Percentiles rank a stretch among this genome's conserved stretches.
These are phyloP conservation scores for Plicaturopsis crispa DNA, from an alignment of 768 basidiomycete species.

Conservation along the genomic window DNA sequence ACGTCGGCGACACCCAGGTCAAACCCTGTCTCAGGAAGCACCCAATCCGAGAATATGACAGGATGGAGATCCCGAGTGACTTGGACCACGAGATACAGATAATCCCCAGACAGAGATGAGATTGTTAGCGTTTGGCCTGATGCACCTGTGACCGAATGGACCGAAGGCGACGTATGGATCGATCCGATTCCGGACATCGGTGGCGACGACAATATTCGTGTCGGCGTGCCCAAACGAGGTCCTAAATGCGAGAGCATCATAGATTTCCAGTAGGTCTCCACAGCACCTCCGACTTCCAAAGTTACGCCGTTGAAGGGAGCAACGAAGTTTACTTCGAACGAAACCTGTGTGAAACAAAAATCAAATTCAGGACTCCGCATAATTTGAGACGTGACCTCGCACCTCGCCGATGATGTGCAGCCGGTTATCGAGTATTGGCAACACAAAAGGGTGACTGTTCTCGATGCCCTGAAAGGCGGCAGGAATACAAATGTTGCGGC, in stretches of 20 bases:
- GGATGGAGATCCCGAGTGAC: constrained; percentile 91
- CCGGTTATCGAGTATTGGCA: constrained; percentile 88
- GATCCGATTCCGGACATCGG: constrained; percentile 42
- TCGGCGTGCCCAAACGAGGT: constrained; percentile 24
- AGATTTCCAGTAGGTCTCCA: constrained; percentile 99
- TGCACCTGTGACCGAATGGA: constrained; percentile 39
- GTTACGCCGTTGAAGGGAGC: constrained; percentile 89
- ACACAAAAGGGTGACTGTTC: constrained; percentile 40
- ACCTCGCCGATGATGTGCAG: constrained; percentile 94
- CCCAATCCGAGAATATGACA: constrained; percentile 73
- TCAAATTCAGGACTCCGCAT: too few species aligned
- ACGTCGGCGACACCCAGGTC: constrained; percentile 82
- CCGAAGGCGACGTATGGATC: constrained; percentile 66
- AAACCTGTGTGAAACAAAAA: constrained; percentile 44
- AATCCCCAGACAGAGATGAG: constrained; percentile 86
- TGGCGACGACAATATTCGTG: constrained; percentile 24
- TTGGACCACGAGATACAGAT: constrained; percentile 81
- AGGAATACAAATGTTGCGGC: constrained; percentile 82
- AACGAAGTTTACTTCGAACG: constrained; percentile 82
- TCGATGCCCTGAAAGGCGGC: constrained; percentile 55
- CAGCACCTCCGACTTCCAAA: constrained; percentile 87
- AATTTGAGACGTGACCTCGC: constrained; percentile 12
- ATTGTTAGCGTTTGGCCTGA: constrained; percentile 63
- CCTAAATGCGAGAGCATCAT: constrained; percentile 19
- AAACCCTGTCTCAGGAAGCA: constrained; percentile 63